Evolutionary conservation across 2,329 filamentous ascomycete genomes (phyloP).

Genomic region (Truncatella angustata): DNA sequence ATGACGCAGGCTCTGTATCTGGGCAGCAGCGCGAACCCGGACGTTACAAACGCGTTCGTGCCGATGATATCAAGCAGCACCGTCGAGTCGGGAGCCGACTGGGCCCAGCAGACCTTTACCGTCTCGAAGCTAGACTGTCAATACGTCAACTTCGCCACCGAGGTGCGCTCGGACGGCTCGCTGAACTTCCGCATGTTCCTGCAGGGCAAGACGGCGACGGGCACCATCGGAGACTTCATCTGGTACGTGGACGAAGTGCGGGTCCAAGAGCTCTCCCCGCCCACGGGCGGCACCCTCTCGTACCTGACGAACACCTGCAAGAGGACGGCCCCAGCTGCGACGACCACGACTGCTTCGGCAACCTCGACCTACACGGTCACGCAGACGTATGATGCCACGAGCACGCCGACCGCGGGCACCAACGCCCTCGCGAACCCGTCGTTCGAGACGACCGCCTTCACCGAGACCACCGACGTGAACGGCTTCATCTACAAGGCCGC

Average conservation of each 20-base stretch:
- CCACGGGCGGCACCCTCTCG: background rate
- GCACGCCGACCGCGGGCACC: background rate
- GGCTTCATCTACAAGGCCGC: background rate
- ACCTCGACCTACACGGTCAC: background rate
- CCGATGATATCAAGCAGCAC: background rate
- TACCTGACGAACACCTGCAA: background rate
- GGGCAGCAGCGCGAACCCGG: background rate
- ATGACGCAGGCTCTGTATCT: background rate
- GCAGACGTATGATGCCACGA: background rate
- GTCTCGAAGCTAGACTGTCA: background rate
- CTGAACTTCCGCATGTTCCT: slow-evolving; percentile 5
- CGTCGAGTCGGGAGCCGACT: background rate
- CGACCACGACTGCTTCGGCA: background rate
- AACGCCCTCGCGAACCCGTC: background rate
- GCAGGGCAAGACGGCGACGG: background rate
- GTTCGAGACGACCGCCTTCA: background rate
- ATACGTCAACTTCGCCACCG: background rate
- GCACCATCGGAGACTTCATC: background rate
- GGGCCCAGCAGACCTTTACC: background rate
- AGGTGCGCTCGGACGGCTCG: background rate
- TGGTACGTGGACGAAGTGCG: slow-evolving; percentile 3
- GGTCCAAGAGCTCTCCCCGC: background rate
- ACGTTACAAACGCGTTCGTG: background rate
- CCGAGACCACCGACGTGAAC: background rate
- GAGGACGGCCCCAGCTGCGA: background rate